These are phyloP conservation scores for Fusarium transvaalense DNA, from an alignment of 2,329 filamentous ascomycete genomes.

Conservation along the genomic window DNA sequence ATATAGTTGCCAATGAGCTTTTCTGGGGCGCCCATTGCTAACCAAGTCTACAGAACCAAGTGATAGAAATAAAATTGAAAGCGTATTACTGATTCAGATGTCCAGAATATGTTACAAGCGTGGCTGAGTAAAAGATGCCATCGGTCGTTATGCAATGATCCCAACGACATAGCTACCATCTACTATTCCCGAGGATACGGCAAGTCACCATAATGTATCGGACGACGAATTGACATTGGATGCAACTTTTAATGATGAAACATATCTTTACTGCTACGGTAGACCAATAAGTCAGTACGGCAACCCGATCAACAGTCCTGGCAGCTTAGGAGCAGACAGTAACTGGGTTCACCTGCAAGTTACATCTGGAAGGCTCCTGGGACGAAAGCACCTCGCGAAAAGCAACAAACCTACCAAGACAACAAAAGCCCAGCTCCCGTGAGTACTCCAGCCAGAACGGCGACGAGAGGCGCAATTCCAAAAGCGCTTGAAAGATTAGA, in stretches of 20 bases:
- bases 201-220: background rate
- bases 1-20: background rate
- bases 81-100: background rate
- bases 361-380: background rate
- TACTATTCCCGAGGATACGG: too few species aligned
- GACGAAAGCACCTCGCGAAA: background rate
- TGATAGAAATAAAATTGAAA: background rate
- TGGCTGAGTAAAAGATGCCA: too few species aligned
- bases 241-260: background rate
- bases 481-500: background rate
- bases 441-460: constrained; percentile 16
- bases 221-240: background rate
- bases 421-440: constrained; percentile 30
- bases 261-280: background rate
- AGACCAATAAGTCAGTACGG: background rate
- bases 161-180: too few species aligned
- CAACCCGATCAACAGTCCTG: background rate
- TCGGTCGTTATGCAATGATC: too few species aligned
- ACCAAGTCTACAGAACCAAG: background rate
- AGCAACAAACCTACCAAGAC: constrained; percentile 20
- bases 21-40: background rate
- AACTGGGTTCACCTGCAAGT: too few species aligned
- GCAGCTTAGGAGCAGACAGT: background rate
- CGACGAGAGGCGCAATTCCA: background rate
- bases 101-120: too few species aligned